These are phyloP conservation scores for Senecio squalidus DNA, from an alignment of 140 eudicot genomes.

Conservation along the genomic window DNA sequence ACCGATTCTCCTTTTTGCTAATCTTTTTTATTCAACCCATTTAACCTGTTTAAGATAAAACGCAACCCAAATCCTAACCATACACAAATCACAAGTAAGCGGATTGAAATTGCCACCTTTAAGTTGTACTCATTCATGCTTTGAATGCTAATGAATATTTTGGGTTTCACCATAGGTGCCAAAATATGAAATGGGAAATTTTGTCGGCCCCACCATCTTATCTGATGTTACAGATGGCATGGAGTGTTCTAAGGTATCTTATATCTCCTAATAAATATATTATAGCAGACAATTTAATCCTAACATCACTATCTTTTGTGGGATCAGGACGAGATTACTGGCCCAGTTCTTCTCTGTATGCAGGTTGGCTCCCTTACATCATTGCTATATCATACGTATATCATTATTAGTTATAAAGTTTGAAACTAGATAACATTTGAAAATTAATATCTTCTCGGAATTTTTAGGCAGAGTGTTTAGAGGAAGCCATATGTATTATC, in stretches of 20 bases:
- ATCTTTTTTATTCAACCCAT: too few relatives aligned
- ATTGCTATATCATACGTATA: not conserved
- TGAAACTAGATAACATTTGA: not conserved
- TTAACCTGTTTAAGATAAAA: not conserved
- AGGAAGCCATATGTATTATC: conserved; percentile 69
- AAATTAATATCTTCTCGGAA: not conserved
- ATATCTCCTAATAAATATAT: not conserved
- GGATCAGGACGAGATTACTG: conserved; percentile 80
- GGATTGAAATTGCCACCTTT: not conserved
- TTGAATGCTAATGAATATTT: conserved; percentile 17
- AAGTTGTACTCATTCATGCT: not conserved
- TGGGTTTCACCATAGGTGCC: conserved; percentile 46
- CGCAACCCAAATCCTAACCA: too few relatives aligned
- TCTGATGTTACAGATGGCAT: conserved; percentile 68
- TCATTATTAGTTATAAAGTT: conserved; percentile 8
- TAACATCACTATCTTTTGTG: conserved; percentile 17
- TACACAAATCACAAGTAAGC: too few relatives aligned
- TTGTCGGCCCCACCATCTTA: conserved; percentile 87
- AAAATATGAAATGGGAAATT: conserved; percentile 78
- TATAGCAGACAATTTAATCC: conserved; percentile 4
- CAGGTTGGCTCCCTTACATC: conserved; percentile 44
- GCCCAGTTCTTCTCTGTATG: conserved; percentile 93
- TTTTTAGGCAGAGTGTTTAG: conserved; percentile 73
- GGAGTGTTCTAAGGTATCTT: conserved; percentile 76
- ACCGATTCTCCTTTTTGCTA: too few relatives aligned